Conservation (phyloP, 2,329 filamentous ascomycete species). For the Paecilomyces dactylethromorphus region DNA sequence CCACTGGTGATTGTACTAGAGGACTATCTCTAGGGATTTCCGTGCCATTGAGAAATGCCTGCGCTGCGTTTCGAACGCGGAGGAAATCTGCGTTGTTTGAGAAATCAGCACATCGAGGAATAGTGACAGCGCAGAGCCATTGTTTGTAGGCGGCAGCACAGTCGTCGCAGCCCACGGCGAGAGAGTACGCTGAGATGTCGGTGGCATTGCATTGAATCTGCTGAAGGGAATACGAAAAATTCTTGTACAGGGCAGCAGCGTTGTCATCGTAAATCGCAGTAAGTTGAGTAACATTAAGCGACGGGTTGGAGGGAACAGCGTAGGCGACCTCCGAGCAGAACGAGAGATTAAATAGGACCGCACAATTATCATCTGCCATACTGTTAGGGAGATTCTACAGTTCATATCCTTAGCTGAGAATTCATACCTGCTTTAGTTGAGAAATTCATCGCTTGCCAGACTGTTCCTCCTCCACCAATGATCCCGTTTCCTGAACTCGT, state of each 20-base stretch:
- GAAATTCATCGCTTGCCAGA: conserved; percentile 69
- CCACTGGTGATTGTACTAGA: conserved; percentile 30
- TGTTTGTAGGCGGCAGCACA: conserved; percentile 79
- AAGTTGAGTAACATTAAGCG: conserved; percentile 55
- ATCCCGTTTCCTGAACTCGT: conserved; percentile 49
- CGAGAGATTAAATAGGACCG: conserved; percentile 75
- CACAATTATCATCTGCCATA: conserved; percentile 67
- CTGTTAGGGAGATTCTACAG: neutral
- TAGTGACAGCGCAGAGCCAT: conserved; percentile 90
- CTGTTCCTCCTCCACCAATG: conserved; percentile 65
- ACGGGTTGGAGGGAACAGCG: conserved; percentile 77
- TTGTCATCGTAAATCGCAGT: conserved; percentile 71
- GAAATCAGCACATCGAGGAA: conserved; percentile 88
- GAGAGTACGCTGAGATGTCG: conserved; percentile 68
- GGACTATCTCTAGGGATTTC: conserved; percentile 36
- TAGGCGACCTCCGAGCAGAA: conserved; percentile 89
- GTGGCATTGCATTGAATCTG: conserved; percentile 81
- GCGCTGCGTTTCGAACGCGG: conserved; percentile 64
- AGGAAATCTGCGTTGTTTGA: conserved; percentile 51
- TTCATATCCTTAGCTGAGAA: neutral
- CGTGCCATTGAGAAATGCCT: conserved; percentile 65
- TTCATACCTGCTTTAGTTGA: conserved; percentile 66
- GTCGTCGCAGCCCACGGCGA: conserved; percentile 67
- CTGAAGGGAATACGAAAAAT: conserved; percentile 74
- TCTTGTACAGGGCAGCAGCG: conserved; percentile 61